These are phyloP conservation scores for Trypanosomatidae sp. DNA, from an alignment of 208 protist genomes.

Conservation along the genomic window DNA sequence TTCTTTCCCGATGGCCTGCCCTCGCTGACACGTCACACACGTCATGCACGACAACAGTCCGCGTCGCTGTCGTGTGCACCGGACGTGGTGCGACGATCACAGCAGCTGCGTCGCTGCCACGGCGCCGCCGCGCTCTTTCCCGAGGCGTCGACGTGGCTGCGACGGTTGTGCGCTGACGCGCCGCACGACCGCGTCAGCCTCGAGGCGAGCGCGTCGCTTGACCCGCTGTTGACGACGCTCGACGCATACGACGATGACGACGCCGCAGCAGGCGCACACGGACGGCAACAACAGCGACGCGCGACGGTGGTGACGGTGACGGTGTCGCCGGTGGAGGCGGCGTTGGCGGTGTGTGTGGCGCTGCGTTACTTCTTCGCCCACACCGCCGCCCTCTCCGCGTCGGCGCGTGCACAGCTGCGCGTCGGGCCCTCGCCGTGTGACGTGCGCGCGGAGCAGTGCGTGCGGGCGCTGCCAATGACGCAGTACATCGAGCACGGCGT, in stretches of 20 bases:
- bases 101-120: conserved; percentile 37
- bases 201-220: conserved; percentile 15
- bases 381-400: conserved; percentile 1
- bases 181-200: conserved; percentile 16
- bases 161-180: conserved; percentile 24
- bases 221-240: not conserved
- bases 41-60: not conserved
- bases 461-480: conserved; percentile 24
- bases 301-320: conserved; percentile 21
- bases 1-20: conserved; percentile 17
- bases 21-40: not conserved
- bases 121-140: conserved; percentile 32
- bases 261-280: not conserved
- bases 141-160: conserved; percentile 43
- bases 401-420: conserved; percentile 2
- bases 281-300: not conserved
- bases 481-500: conserved; percentile 29
- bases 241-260: not conserved
- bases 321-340: conserved; percentile 62
- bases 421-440: conserved; percentile 5
- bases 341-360: conserved; percentile 29
- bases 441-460: conserved; percentile 26
- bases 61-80: not conserved
- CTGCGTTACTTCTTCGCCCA: conserved; percentile 65
- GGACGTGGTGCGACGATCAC: not conserved